A percentile compares a stretch with the other conserved stretches of the same genome.
These are phyloP conservation scores for Venturia pyrina DNA, from an alignment of 2,329 filamentous ascomycete species.

Conservation along the genomic window DNA sequence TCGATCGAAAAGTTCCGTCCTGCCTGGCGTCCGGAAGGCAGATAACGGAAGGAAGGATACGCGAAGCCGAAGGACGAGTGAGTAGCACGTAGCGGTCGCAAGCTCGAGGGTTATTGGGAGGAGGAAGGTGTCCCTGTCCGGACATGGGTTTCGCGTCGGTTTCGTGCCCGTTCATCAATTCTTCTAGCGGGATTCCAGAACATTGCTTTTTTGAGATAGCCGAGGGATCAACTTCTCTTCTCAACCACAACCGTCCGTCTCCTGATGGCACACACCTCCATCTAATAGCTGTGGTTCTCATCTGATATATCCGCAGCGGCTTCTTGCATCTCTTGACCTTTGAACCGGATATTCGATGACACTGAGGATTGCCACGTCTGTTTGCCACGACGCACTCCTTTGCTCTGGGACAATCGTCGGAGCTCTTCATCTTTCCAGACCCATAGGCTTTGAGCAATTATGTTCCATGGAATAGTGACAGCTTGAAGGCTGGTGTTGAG, in stretches of 20 bases:
- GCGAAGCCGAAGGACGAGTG: too few species aligned
- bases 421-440: background rate
- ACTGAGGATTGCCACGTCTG: background rate
- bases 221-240: background rate
- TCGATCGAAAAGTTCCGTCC: too few species aligned
- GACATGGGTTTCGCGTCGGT: too few species aligned
- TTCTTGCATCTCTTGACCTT: background rate
- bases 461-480: background rate
- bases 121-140: too few species aligned
- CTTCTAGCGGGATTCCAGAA: slow-evolving; percentile 1
- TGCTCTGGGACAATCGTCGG: background rate
- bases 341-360: background rate
- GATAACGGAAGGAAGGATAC: too few species aligned
- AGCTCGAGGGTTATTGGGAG: too few species aligned
- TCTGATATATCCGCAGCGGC: background rate
- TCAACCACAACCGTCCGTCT: background rate
- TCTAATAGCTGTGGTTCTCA: background rate
- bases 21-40: too few species aligned
- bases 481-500: background rate
- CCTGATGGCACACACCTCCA: background rate
- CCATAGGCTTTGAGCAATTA: background rate
- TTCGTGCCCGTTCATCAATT: background rate
- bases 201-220: background rate
- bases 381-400: background rate
- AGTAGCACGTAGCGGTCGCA: too few species aligned